phyloP scores from a whole-genome alignment of 177 flowering plant genomes.

The Vitis hybrid region DNA sequence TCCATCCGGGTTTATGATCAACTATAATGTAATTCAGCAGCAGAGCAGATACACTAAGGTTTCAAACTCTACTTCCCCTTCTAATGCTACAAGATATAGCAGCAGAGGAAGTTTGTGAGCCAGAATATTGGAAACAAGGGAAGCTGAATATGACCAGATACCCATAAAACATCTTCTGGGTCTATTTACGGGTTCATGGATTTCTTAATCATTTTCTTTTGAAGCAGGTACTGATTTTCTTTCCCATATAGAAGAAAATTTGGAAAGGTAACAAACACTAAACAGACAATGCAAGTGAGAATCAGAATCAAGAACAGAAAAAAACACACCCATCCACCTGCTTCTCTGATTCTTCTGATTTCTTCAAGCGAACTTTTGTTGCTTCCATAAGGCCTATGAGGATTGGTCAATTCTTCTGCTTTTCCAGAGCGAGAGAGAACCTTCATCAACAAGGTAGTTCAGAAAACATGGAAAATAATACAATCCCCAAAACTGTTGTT shows the following conservation, averaged over 20 bases:
- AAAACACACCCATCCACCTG: conserved; percentile 99
- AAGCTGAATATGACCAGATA: too few relatives aligned
- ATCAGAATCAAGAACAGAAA: conserved; percentile 29
- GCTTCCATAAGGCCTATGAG: conserved; percentile 95
- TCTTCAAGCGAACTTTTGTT: conserved; percentile 72
- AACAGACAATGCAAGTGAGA: neutral
- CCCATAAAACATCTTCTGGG: too few relatives aligned
- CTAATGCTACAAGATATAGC: neutral
- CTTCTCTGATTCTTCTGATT: conserved; percentile 87
- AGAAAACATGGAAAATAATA: neutral
- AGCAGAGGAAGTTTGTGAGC: neutral
- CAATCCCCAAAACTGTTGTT: neutral
- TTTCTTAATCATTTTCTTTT: too few relatives aligned
- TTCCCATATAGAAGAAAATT: neutral
- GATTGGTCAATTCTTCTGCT: conserved; percentile 64
- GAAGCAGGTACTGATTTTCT: too few relatives aligned
- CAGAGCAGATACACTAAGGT: too few relatives aligned
- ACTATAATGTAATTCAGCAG: too few relatives aligned
- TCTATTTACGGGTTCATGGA: too few relatives aligned
- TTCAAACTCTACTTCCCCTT: too few relatives aligned
- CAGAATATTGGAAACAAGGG: too few relatives aligned
- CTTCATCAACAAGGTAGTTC: conserved; percentile 33
- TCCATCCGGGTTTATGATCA: too few relatives aligned
- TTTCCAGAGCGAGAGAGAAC: conserved; percentile 83
- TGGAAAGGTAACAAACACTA: neutral